Base-by-base conservation (phyloP, 2,329 filamentous ascomycete genomes). In the Trichoderma atroviride region DNA sequence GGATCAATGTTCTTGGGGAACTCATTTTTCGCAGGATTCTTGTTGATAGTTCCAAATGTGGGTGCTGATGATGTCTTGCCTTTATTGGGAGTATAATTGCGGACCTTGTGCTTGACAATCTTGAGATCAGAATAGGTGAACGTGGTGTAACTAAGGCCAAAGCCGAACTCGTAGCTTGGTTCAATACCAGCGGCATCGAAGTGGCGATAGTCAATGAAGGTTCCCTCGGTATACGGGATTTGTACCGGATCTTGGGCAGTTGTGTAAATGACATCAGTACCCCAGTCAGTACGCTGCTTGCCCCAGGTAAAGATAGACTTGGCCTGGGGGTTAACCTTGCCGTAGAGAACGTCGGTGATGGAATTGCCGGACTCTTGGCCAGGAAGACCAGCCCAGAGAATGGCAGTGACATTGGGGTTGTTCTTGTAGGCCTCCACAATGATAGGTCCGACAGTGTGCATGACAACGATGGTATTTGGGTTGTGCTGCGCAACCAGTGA, bases 341-440 rank as follows among this genome's bases (percentile, higher is more conserved):
- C 88, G 72, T 89, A 89, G 0, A 91, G 79, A 2, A 91, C 78
- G n/a, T 84, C 80, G 0, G 86, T 83, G 0, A 90, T 74, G 0
- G 86, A 83, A 5, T 81, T 78, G 2, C 89, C 89, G 22, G 84
- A 85, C 72, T 91, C 89, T 76, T 91, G 89, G 0, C 89, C 89
- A 0, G 89, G 89, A 0, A 91, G 80, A 73, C 90, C 88, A 5
- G 88, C 88, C 68, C 88, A 85, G 2, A 92, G 78, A 1, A 88
- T 82, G 0, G 87, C 88, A 0, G 89, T 91, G 53, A 92, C 81
- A 73, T 91, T 91, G 3, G 84, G 82, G 71, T 92, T 84, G n/a
- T 89, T 83, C 70, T 90, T 86, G 88, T 88, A 92, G 4, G 82
- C 81, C 72, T 91, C 88, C 0, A 91, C 85, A 1, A 89, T 78